Evolutionary conservation across 2,329 filamentous ascomycete genomes (phyloP), one percentile per base, ranked within the genome.

Genomic region (Fusarium camptoceras): DNA sequence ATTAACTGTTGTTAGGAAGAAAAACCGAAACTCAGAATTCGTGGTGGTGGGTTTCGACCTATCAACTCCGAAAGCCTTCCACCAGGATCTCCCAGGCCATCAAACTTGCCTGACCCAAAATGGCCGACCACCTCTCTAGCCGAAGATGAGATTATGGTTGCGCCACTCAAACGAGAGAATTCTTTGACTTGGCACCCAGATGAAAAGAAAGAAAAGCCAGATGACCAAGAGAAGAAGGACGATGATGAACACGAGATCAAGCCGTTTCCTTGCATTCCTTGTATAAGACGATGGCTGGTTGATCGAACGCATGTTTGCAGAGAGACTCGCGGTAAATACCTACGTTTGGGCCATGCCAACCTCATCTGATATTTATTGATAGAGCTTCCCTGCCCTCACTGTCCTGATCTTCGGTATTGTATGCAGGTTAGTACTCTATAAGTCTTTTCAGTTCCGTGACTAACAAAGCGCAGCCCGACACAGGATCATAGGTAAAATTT

Each of bases 301-400:
- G 41, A 43, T 24, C 41, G 15, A 6, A 16, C 41, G 14, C 41
- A 43, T 16, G 41, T 43, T 24, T 43, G 41, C 16, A 43, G 41
- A 18, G 41, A 43, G 9, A 24, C 22, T 11, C 20, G 41, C 9
- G 41, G 41, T 43, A 16, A n/a, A n/a, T n/a, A n/a, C n/a, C n/a
- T n/a, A n/a, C n/a, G n/a, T n/a, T n/a, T n/a, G n/a, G n/a, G n/a
- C n/a, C n/a, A n/a, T n/a, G n/a, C n/a, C n/a, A n/a, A n/a, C n/a
- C n/a, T n/a, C n/a, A n/a, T n/a, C n/a, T 43, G 1, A 43, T 12
- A 0, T 5, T 11, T 9, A 6, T 16, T 24, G 6, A 6, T 6
- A 43, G 41, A 25, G 3, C 41, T 43, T 9, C 41, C 41, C 11
- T 43, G 41, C 2, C 22, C 41, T 12, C 41, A 43, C 11, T 43